Conservation (phyloP, 768 basidiomycete genomes). For the Termitomyces sp. region DNA sequence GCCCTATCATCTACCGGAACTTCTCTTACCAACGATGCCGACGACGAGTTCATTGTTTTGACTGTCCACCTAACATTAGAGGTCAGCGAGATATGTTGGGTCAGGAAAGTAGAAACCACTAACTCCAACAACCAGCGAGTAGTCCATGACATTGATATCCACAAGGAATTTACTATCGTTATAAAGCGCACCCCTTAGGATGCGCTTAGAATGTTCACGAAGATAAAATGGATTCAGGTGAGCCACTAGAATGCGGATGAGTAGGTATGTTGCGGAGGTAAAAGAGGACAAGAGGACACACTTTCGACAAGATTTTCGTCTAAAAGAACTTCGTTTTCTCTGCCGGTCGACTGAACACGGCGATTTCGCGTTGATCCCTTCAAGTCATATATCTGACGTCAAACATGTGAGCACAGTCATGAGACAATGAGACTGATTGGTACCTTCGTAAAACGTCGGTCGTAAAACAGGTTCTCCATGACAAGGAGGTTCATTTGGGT, state of each 20-base stretch:
- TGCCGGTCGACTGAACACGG: slow-evolving; percentile 85
- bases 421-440: background rate
- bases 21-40: slow-evolving; percentile 87
- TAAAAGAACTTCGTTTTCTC: slow-evolving; percentile 89
- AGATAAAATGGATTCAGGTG: slow-evolving; percentile 89
- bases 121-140: slow-evolving; percentile 88
- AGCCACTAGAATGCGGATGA: slow-evolving; percentile 51
- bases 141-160: slow-evolving; percentile 96
- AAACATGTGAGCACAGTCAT: background rate
- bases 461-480: slow-evolving; percentile 98
- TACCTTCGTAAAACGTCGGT: slow-evolving; percentile 86
- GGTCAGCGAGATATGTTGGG: background rate
- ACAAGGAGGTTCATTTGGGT: slow-evolving; percentile 94
- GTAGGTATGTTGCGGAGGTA: background rate
- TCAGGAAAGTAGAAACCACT: slow-evolving; percentile 7
- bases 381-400: slow-evolving; percentile 83
- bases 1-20: background rate
- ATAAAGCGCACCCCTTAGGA: slow-evolving; percentile 83
- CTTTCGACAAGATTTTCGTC: slow-evolving; percentile 96
- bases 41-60: slow-evolving; percentile 87
- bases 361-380: slow-evolving; percentile 96
- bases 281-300: slow-evolving; percentile 37
- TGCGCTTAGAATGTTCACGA: slow-evolving; percentile 94
- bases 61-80: slow-evolving; percentile 63
- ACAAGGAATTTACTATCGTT: slow-evolving; percentile 96